These are phyloP conservation scores for Penicillium sp. DNA, from an alignment of 2,329 filamentous ascomycete species.

Conservation along the genomic window DNA sequence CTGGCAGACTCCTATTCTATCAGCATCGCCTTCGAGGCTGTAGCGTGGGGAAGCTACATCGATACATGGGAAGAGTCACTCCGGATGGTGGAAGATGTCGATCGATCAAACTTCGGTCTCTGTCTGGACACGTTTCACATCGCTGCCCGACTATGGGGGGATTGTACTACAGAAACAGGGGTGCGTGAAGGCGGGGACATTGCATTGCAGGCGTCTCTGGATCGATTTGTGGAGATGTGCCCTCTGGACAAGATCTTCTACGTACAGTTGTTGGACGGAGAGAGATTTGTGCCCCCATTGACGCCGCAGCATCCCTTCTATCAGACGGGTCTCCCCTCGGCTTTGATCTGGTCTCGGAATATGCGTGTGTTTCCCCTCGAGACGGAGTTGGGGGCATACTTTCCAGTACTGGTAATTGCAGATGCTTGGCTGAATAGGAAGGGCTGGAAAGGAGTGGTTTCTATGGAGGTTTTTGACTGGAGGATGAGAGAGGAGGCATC, in stretches of 20 bases:
- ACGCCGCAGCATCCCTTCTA: constrained; percentile 16
- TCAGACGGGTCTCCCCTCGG: constrained; percentile 2
- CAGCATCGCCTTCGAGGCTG: constrained; percentile 26
- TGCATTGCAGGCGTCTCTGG: constrained; percentile 11
- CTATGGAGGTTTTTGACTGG: constrained; percentile 22
- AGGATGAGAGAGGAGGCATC: constrained; percentile 13
- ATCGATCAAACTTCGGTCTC: constrained; percentile 28
- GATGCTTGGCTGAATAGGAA: constrained; percentile 15
- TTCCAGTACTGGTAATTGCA: constrained; percentile 14
- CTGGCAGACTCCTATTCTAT: background rate
- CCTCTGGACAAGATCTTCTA: constrained; percentile 22
- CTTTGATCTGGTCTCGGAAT: constrained; percentile 17
- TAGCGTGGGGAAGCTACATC: constrained; percentile 23
- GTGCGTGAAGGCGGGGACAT: background rate
- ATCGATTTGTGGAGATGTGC: constrained; percentile 1
- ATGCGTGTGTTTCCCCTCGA: constrained; percentile 24
- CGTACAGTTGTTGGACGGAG: constrained; percentile 28
- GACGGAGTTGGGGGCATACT: constrained; percentile 5
- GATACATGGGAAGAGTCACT: constrained; percentile 26
- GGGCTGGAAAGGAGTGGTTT: constrained; percentile 20
- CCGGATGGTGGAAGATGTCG: constrained; percentile 21
- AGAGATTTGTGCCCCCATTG: constrained; percentile 19
- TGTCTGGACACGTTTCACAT: constrained; percentile 31
- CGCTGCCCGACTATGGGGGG: constrained; percentile 24
- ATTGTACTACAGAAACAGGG: constrained; percentile 16